phyloP scores from a whole-genome alignment of 2,329 filamentous ascomycete genomes.

The Epichloe hybrida region DNA sequence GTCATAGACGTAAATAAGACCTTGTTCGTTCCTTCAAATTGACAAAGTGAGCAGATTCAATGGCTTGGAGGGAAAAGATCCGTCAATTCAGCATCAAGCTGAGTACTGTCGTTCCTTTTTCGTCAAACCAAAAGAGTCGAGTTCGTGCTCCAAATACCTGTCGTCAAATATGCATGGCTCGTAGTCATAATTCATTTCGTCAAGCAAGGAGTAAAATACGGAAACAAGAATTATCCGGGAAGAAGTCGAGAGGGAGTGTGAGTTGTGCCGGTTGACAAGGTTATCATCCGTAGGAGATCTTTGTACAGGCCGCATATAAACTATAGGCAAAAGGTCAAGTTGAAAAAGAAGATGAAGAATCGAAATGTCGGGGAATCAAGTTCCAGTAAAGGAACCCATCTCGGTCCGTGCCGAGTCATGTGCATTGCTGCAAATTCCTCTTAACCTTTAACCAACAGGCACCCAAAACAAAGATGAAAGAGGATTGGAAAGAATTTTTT shows the following conservation, averaged over 20 bases:
- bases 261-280: conserved; percentile 1
- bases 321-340: conserved; percentile 9
- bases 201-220: conserved; percentile 26
- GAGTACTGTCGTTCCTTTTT: conserved; percentile 13
- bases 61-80: conserved; percentile 13
- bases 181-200: conserved; percentile 34
- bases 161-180: conserved; percentile 24
- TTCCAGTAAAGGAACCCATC: conserved; percentile 23
- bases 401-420: conserved; percentile 34
- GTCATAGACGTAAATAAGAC: conserved; percentile 10
- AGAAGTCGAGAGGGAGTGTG: conserved; percentile 9
- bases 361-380: conserved; percentile 14
- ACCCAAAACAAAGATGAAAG: conserved; percentile 16
- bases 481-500: conserved; percentile 6
- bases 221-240: conserved; percentile 24
- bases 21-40: neutral
- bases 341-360: conserved; percentile 5
- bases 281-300: conserved; percentile 10
- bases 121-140: conserved; percentile 9
- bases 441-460: conserved; percentile 30
- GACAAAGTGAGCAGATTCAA: conserved; percentile 13
- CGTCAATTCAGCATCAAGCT: conserved; percentile 21
- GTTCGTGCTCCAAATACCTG: neutral
- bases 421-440: conserved; percentile 53
- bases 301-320: conserved; percentile 13